These are phyloP conservation scores for Cyberlindnera xishuangbannaensis DNA, from an alignment of 805 yeast genomes.

Conservation along the genomic window DNA sequence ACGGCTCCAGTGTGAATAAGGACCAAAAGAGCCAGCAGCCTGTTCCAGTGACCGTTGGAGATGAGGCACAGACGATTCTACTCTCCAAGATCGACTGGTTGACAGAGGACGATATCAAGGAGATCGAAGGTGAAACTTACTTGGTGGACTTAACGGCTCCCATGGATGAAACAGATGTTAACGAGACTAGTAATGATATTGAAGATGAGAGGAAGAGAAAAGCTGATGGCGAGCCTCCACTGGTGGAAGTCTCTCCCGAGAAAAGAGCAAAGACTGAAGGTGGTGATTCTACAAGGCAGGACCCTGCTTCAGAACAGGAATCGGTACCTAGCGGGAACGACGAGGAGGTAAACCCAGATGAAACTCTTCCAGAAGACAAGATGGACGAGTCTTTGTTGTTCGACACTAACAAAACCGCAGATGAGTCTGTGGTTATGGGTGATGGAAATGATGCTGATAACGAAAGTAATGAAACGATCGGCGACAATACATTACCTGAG, in stretches of 20 bases:
- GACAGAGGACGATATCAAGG: slow-evolving; percentile 18
- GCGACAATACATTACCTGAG: slow-evolving; percentile 17
- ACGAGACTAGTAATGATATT: slow-evolving; percentile 2
- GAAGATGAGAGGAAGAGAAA: slow-evolving; percentile 7
- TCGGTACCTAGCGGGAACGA: too few species aligned
- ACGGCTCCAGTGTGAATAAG: background rate
- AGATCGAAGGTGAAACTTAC: slow-evolving; percentile 18
- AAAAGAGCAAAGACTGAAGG: slow-evolving; percentile 16
- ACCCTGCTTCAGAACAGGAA: too few species aligned
- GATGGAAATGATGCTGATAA: slow-evolving; percentile 10
- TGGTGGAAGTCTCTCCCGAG: slow-evolving; percentile 15
- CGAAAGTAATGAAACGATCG: slow-evolving; percentile 9
- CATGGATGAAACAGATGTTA: slow-evolving; percentile 5
- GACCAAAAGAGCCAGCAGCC: slow-evolving; percentile 1
- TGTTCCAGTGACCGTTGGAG: slow-evolving; percentile 12
- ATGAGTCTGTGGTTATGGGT: slow-evolving; percentile 4
- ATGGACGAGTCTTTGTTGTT: slow-evolving; percentile 24
- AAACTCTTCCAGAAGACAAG: slow-evolving; percentile 10
- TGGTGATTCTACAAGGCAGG: background rate
- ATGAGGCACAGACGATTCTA: slow-evolving; percentile 19
- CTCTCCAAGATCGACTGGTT: slow-evolving; percentile 25
- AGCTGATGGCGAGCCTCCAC: slow-evolving; percentile 1
- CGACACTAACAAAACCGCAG: background rate
- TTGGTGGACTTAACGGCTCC: slow-evolving; percentile 11
- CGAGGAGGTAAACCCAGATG: slow-evolving; percentile 1